Evolutionary conservation across 805 yeast genomes (phyloP).

Genomic region (Wickerhamiella azymoides): DNA sequence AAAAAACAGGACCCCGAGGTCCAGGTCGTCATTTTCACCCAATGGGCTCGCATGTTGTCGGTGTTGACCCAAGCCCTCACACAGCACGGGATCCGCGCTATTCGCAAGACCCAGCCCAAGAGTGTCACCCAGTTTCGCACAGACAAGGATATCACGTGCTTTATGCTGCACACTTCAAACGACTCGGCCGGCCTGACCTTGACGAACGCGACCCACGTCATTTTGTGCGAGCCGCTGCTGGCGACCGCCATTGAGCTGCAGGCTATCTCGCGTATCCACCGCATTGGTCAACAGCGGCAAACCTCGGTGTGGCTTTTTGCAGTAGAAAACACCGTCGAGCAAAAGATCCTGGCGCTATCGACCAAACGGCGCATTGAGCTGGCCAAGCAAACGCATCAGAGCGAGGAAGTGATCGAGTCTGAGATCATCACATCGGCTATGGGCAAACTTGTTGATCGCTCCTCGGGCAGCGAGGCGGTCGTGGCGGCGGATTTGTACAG

Average conservation of each 20-base stretch:
- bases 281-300: constrained; percentile 73
- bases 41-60: constrained; percentile 64
- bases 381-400: constrained; percentile 13
- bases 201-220: constrained; percentile 84
- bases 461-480: constrained; percentile 17
- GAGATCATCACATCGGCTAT: constrained; percentile 11
- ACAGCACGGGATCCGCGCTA: constrained; percentile 28
- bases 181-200: constrained; percentile 73
- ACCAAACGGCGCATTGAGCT: constrained; percentile 41
- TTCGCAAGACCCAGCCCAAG: constrained; percentile 4
- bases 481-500: constrained; percentile 11
- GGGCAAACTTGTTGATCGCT: constrained; percentile 12
- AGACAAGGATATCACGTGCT: constrained; percentile 57
- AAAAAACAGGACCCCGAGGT: constrained; percentile 42
- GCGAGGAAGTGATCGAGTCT: constrained; percentile 12
- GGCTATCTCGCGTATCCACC: constrained; percentile 80
- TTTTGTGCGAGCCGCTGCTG: constrained; percentile 83
- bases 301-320: constrained; percentile 92
- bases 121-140: constrained; percentile 45
- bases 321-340: constrained; percentile 75
- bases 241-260: constrained; percentile 79
- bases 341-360: constrained; percentile 59
- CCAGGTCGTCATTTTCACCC: constrained; percentile 81
- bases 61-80: constrained; percentile 53
- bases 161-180: constrained; percentile 68